phyloP scores from a whole-genome alignment of 345 rosid species.

The Populus tremula region DNA sequence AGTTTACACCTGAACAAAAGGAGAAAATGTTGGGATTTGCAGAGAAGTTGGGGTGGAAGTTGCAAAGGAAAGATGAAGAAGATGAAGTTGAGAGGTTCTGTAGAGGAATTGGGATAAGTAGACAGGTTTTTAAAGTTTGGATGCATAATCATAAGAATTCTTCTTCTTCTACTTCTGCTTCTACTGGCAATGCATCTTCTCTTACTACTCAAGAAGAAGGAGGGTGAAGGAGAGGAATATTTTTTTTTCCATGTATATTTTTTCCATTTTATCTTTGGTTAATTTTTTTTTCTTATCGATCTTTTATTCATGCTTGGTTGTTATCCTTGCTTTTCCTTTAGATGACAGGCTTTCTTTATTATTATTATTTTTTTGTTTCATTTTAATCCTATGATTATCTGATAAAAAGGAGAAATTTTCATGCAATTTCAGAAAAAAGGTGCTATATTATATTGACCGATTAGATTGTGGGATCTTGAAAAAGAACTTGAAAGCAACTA shows the following conservation, averaged over 20 bases:
- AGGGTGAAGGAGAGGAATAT: not conserved
- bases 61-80: conserved; percentile 51
- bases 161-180: conserved; percentile 35
- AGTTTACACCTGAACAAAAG: conserved; percentile 64
- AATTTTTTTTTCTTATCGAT: not conserved
- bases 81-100: conserved; percentile 62
- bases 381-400: not conserved
- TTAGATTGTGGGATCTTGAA: not conserved
- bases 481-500: not conserved
- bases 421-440: not conserved
- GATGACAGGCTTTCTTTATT: not conserved
- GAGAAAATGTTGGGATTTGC: conserved; percentile 60
- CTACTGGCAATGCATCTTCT: conserved; percentile 55
- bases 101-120: conserved; percentile 45
- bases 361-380: not conserved
- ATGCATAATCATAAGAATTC: conserved; percentile 70
- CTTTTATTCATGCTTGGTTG: not conserved
- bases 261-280: not conserved
- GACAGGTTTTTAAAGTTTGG: conserved; percentile 71
- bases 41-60: conserved; percentile 59
- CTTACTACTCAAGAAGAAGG: conserved; percentile 37
- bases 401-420: not conserved
- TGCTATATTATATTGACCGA: not conserved
- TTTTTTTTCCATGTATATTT: not conserved
- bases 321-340: not conserved